Evolutionary conservation across 1,139 yeast genomes (phyloP), one percentile per base, ranked within the genome.

Genomic region (Blastobotrys arbuscula): DNA sequence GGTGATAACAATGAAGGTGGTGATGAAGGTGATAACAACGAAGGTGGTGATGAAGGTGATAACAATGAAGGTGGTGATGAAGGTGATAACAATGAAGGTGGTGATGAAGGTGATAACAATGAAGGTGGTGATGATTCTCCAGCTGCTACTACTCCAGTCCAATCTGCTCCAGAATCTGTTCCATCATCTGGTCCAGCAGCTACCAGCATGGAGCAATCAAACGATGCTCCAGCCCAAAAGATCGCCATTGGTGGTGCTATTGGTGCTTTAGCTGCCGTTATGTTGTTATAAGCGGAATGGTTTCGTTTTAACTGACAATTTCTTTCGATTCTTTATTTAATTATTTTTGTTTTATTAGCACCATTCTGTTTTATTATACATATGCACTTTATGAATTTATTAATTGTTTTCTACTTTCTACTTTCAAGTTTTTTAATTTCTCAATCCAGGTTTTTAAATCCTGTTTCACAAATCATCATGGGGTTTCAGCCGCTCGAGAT

Each of bases 221-320:
- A 44, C 33, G 42, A 19, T 21, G 49, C 48, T 35, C 10, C 34
- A 16, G 34, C 28, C 18, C 21, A 31, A 35, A 41, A 36, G 42
- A 26, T 46, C 36, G 49, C 45, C 16, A 12, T 41, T 12, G 49
- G 49, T 19, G 45, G 45, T 41, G 26, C 41, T 28, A 38, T 36
- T 33, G 49, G 49, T 37, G 45, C 34, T 19, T 28, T 37, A 15
- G 49, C 42, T 16, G 45, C 45, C 33, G 45, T 39, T 38, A 35
- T 41, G 24, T 33, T 46, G 39, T 38, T 46, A n/a, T 46, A 46
- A 41, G 16, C 39, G 5, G 2, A n/a, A n/a, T n/a, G n/a, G n/a
- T n/a, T 12, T 20, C 3, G 13, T 28, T 9, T 28, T 28, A 24
- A 24, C 12, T 28, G 10, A 12, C 13, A 12, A 4, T n/a, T 19